Evolutionary conservation across 1,284 basidiomycete genomes (phyloP), one percentile per base, ranked within the genome.

Genomic region (Trichosporon sp.): DNA sequence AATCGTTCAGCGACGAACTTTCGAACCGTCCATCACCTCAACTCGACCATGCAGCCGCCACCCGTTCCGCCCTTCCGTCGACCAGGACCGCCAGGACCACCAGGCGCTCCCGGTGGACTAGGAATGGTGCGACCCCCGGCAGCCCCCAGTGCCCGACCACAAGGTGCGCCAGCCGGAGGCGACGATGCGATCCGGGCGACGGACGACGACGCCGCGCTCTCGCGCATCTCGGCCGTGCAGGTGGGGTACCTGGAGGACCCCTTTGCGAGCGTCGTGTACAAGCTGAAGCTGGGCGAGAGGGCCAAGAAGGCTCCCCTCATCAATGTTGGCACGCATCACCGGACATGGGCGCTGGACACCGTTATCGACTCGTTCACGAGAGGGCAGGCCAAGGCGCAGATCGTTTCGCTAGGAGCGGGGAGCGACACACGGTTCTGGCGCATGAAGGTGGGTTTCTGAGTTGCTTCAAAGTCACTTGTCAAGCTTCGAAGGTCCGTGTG

Each of bases 371-470:
- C 87, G 61, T 98, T 94, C 88, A 77, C 97, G 32, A 73, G 19
- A 61, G 71, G 70, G 67, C 21, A 59, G 51, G 76, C 56, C 14
- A 84, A 80, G 74, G 84, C 88, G 75, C 95, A 98, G 86, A 90
- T 98, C 71, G 87, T 98, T 61, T 94, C 92, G 80, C 82, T 98
- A 8, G 96, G 95, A 2, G 92, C 94, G 0, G 95, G 95, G 1
- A 97, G 93, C 77, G 95, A 98, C 84, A 93, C 93, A 12, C 86
- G 96, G 63, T 98, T 92, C 82, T 98, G 95, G 94, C 86, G 94
- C 69, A 85, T 96, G 77, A 88, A 87, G 85, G 93, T 93, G 85
- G 86, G 91, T 88, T 37, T 26, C 26, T 26, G 26, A 26, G 26
- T 26, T 26, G 26, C 26, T 26, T 35, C 14, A n/a, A 7, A 43